Evolutionary conservation across 495 filamentous ascomycete genomes (phyloP), one percentile per base, ranked within the genome.

Genomic region (Lentithecium fluviatile): DNA sequence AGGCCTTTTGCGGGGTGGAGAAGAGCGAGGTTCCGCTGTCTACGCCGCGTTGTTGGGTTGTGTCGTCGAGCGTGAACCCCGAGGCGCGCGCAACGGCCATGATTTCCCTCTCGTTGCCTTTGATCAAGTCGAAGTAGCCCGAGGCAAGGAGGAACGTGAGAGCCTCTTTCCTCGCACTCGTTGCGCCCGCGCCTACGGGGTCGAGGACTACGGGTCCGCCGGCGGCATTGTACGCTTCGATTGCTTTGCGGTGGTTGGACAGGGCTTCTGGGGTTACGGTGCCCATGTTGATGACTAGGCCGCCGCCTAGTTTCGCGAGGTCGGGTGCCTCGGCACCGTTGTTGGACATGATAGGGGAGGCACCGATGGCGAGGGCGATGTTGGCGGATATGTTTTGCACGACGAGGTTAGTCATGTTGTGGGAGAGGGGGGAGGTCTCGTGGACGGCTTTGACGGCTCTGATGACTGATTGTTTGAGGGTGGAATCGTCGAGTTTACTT

Each of bases 331-430:
- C 94, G 56, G 87, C 82, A 12, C 85, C 88, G 67, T 91, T 86
- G 61, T 86, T 90, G 2, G 91, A 84, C 94, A 98, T 98, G 64
- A 98, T 97, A 7, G 94, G 94, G 15, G 86, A 91, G 32, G 89
- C 88, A 20, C 94, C 93, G 60, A 94, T 82, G 32, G 88, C 81
- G 23, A 96, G 78, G 29, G 88, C 88, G 11, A 96, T 86, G 66
- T 95, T 96, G 17, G 94, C 93, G 11, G 90, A 89, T 67, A 98
- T 88, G 69, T 96, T 95, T 64, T 93, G 89, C 34, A 96, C 91
- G 0, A 97, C 88, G 52, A 89, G 78, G 72, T 97, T 97, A 45
- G 95, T 97, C 87, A 97, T 97, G 71, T 96, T 96, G 74, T 97
- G 94, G 8, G 88, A 90, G 10, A 98, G 78, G 0, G 94, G 93